A percentile compares a stretch with the other conserved stretches of the same genome.
Conservation (phyloP, 805 yeast species). For the Myxozyma udenii region DNA sequence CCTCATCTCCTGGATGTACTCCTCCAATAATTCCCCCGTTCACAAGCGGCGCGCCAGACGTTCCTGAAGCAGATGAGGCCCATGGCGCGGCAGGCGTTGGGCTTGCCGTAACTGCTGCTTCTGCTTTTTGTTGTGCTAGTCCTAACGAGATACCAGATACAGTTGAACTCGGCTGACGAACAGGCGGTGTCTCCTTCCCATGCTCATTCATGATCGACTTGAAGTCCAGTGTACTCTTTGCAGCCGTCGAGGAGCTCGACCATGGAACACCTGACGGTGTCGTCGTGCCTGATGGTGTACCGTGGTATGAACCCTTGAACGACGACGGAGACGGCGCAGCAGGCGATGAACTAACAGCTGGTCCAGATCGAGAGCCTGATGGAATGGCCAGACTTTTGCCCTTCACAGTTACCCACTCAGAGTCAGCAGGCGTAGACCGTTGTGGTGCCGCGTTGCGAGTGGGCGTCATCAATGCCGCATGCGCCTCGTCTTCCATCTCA, state of each 20-base stretch:
- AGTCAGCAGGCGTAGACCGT: background rate
- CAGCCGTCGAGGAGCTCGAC: conserved; percentile 7
- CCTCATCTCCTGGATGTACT: background rate
- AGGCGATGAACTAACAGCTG: background rate
- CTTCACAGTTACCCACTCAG: conserved; percentile 18
- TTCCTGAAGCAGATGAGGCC: background rate
- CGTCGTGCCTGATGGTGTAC: background rate
- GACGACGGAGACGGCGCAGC: conserved; percentile 6
- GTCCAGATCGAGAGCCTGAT: background rate
- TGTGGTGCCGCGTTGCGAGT: background rate
- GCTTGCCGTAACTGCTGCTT: background rate
- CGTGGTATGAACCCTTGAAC: background rate
- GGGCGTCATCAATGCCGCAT: conserved; percentile 9
- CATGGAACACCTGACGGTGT: conserved; percentile 4
- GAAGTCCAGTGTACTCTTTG: conserved; percentile 14
- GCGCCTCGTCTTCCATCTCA: conserved; percentile 31
- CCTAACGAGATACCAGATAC: conserved; percentile 25
- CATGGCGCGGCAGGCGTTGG: background rate
- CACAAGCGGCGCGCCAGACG: background rate
- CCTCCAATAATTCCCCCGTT: background rate
- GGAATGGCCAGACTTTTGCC: conserved; percentile 15
- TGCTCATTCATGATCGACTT: background rate
- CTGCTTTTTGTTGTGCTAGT: conserved; percentile 12
- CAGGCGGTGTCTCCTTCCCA: background rate
- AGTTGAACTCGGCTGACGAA: background rate